Percentiles rank a stretch among this genome's conserved stretches.
phyloP scores from a whole-genome alignment of 1,284 basidiomycete species.

The Rhodotorula sp. region DNA sequence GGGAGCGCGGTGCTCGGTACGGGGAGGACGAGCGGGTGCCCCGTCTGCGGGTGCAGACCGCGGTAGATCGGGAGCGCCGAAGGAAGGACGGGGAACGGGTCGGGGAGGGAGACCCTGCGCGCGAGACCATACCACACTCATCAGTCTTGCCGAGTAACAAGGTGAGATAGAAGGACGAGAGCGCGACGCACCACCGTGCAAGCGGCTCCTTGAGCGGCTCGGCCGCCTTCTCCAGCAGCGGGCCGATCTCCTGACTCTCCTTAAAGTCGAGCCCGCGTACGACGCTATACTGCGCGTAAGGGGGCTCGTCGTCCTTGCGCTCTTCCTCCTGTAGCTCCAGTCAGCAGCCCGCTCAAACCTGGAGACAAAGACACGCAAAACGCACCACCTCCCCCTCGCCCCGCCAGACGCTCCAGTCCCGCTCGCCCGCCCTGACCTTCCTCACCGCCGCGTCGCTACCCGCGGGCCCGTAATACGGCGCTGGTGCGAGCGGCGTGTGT shows the following conservation, averaged over 20 bases:
- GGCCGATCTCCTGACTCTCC: constrained; percentile 30
- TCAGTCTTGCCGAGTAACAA: neutral
- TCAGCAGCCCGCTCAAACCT: neutral
- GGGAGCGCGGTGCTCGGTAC: constrained; percentile 20
- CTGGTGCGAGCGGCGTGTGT: constrained; percentile 55
- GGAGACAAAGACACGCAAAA: too few species aligned
- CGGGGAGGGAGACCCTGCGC: constrained; percentile 32
- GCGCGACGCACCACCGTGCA: constrained; percentile 23
- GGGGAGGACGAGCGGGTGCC: constrained; percentile 30
- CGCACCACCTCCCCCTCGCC: neutral
- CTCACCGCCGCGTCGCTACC: neutral
- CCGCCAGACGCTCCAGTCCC: neutral
- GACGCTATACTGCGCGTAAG: constrained; percentile 34
- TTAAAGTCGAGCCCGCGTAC: constrained; percentile 34
- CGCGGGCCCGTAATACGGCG: neutral
- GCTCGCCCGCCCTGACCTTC: constrained; percentile 5
- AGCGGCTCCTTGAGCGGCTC: constrained; percentile 31
- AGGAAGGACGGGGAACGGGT: constrained; percentile 29
- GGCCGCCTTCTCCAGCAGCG: constrained; percentile 28
- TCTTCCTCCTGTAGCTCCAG: neutral
- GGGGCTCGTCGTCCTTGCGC: constrained; percentile 3
- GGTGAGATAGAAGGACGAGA: neutral
- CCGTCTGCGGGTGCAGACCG: constrained; percentile 27
- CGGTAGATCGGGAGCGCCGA: constrained; percentile 25
- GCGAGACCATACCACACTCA: accelerated